These are phyloP conservation scores for Sordariomycetes sp. DNA, from an alignment of 2,329 filamentous ascomycete species.

Conservation along the genomic window DNA sequence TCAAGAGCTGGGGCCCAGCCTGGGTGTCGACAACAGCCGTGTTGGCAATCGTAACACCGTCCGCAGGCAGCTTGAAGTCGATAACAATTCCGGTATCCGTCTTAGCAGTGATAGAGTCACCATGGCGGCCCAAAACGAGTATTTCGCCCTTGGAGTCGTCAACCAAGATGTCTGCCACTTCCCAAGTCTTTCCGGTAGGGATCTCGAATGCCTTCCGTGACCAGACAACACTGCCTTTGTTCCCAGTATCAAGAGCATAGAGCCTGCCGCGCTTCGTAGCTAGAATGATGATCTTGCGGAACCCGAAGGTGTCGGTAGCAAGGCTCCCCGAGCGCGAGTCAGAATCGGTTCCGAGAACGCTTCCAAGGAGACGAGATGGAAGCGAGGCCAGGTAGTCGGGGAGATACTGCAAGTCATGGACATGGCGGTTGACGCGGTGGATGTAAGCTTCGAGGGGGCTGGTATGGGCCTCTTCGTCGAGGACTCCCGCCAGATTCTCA, in stretches of 20 bases:
- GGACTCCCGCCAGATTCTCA: slow-evolving; percentile 65
- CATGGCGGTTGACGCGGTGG: slow-evolving; percentile 74
- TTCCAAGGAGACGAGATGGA: slow-evolving; percentile 56
- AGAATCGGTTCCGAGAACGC: slow-evolving; percentile 46
- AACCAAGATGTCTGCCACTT: slow-evolving; percentile 56
- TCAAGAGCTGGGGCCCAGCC: slow-evolving; percentile 41
- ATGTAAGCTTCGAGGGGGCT: slow-evolving; percentile 74
- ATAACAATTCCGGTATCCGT: slow-evolving; percentile 40
- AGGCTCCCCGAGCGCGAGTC: slow-evolving; percentile 29
- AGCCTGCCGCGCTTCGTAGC: slow-evolving; percentile 72
- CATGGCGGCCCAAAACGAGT: slow-evolving; percentile 47
- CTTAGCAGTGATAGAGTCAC: slow-evolving; percentile 49
- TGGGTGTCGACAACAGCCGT: slow-evolving; percentile 42
- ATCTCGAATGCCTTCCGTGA: slow-evolving; percentile 53
- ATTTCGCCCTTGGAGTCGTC: slow-evolving; percentile 45
- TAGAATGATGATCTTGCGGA: slow-evolving; percentile 74
- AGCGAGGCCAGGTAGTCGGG: slow-evolving; percentile 63
- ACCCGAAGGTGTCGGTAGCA: slow-evolving; percentile 70
- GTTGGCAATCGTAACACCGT: slow-evolving; percentile 14
- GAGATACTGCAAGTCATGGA: slow-evolving; percentile 65
- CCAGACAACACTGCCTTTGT: slow-evolving; percentile 68
- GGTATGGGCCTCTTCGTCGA: slow-evolving; percentile 79
- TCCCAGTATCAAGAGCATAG: slow-evolving; percentile 68
- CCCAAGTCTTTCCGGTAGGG: slow-evolving; percentile 44
- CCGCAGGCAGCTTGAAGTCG: slow-evolving; percentile 28